Conservation (phyloP, 768 basidiomycete species). For the Scleroderma citrinum region DNA sequence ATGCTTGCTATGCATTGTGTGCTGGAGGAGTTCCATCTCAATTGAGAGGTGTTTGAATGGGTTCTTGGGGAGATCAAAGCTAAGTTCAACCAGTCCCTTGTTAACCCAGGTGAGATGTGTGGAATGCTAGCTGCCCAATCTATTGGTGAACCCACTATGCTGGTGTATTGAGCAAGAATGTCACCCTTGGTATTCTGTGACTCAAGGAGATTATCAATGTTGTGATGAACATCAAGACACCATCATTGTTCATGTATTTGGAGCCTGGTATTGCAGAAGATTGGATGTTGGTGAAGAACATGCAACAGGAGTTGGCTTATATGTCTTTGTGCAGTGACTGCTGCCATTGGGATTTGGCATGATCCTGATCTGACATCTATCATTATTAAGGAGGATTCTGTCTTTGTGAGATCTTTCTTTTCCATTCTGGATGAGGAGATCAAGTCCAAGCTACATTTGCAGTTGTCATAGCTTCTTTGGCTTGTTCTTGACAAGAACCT, state of each 20-base stretch:
- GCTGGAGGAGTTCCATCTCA: constrained; percentile 82
- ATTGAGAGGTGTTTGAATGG: constrained; percentile 95
- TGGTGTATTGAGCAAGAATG: constrained; percentile 99
- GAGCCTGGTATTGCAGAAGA: constrained; percentile 62
- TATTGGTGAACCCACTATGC: constrained; percentile 99
- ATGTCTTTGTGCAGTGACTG: no score
- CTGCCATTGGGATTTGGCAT: no score
- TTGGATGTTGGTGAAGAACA: constrained; percentile 51
- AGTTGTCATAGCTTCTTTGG: no score
- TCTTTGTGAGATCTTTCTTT: no score
- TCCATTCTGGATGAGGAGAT: no score
- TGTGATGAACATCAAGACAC: constrained; percentile 97
- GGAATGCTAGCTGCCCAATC: constrained; percentile 97
- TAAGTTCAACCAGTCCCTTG: constrained; percentile 91
- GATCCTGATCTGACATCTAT: no score
- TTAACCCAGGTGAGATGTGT: constrained; percentile 97
- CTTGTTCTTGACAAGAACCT: no score
- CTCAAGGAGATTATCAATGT: no score
- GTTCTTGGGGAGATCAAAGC: constrained; percentile 91
- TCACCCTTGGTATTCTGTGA: constrained; percentile 97
- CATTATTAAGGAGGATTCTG: no score
- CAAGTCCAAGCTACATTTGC: no score
- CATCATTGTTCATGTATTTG: constrained; percentile 87
- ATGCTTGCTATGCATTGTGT: constrained; percentile 85
- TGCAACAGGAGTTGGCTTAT: no score